Conservation (phyloP, 331 rosid genomes). For the Spiraea crenata region DNA sequence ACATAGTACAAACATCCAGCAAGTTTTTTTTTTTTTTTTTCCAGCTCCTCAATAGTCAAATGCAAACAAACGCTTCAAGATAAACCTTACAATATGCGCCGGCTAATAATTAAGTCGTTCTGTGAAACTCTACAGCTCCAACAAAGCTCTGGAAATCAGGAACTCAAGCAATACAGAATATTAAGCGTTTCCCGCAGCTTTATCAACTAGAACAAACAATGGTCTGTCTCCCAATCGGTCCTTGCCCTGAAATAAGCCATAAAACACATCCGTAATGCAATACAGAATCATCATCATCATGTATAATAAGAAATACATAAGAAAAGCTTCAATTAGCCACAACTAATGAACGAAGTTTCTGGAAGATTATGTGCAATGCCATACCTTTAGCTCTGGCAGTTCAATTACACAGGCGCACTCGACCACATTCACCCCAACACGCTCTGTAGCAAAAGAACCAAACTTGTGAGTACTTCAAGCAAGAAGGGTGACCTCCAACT, state of each 20-base stretch:
- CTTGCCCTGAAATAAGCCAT: constrained; percentile 68
- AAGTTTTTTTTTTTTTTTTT: constrained; percentile 8
- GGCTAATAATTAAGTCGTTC: constrained; percentile 21
- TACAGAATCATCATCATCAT: not conserved
- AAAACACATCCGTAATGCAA: constrained; percentile 2
- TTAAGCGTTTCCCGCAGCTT: constrained; percentile 35
- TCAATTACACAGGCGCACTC: constrained; percentile 96
- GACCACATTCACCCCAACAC: constrained; percentile 73
- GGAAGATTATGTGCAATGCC: constrained; percentile 5
- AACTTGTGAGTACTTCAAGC: constrained; percentile 14
- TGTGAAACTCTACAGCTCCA: constrained; percentile 28
- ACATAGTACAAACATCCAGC: constrained; percentile 6
- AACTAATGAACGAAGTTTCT: not conserved
- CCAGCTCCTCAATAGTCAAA: constrained; percentile 22
- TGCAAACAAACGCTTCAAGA: constrained; percentile 27
- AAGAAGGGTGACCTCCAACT: not conserved
- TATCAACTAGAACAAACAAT: constrained; percentile 66
- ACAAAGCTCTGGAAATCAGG: constrained; percentile 26
- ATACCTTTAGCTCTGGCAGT: constrained; percentile 83
- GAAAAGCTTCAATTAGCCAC: not conserved
- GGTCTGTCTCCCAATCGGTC: constrained; percentile 66
- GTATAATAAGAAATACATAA: too few species aligned
- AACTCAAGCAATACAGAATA: constrained; percentile 24
- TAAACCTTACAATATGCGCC: constrained; percentile 5
- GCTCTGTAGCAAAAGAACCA: constrained; percentile 50